Percentiles rank a stretch among this genome's conserved stretches.
These are phyloP conservation scores for Blastomyces gilchristii DNA, from an alignment of 2,329 filamentous ascomycete genomes.

Conservation along the genomic window DNA sequence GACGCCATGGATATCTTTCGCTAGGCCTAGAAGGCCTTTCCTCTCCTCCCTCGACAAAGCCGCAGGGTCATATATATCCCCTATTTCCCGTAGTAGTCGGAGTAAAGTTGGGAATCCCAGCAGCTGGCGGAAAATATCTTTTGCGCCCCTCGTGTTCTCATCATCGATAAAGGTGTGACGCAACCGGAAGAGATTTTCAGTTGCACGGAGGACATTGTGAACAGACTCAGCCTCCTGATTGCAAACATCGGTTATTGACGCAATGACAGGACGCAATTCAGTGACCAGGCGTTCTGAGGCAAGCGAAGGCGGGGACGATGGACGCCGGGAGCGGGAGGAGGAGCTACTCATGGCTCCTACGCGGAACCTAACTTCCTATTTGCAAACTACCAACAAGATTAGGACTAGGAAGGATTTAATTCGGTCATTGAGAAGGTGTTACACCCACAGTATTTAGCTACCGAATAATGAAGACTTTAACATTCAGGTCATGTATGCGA, in stretches of 20 bases:
- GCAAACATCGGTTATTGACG: constrained; percentile 28
- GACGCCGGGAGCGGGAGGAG: constrained; percentile 10
- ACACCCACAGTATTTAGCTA: background rate
- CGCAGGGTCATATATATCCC: constrained; percentile 60
- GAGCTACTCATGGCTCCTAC: constrained; percentile 13
- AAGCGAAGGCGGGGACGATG: constrained; percentile 12
- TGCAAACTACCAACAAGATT: background rate
- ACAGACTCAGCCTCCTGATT: constrained; percentile 23
- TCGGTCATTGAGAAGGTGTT: background rate
- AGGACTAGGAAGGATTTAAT: background rate
- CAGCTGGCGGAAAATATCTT: constrained; percentile 75
- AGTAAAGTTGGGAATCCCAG: constrained; percentile 68
- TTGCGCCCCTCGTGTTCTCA: constrained; percentile 42
- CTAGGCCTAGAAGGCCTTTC: constrained; percentile 57
- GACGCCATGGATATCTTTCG: constrained; percentile 48
- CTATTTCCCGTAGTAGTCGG: constrained; percentile 57
- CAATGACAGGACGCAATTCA: constrained; percentile 31
- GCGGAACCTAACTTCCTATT: constrained; percentile 21
- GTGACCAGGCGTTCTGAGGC: constrained; percentile 28
- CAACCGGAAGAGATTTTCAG: constrained; percentile 53
- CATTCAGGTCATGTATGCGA: background rate
- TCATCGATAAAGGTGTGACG: constrained; percentile 53
- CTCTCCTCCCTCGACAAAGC: constrained; percentile 51
- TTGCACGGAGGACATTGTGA: constrained; percentile 34
- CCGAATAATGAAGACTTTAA: background rate